Evolutionary conservation across 352 stramenopile genomes (phyloP).

Genomic region (Blastocystis hominis): DNA sequence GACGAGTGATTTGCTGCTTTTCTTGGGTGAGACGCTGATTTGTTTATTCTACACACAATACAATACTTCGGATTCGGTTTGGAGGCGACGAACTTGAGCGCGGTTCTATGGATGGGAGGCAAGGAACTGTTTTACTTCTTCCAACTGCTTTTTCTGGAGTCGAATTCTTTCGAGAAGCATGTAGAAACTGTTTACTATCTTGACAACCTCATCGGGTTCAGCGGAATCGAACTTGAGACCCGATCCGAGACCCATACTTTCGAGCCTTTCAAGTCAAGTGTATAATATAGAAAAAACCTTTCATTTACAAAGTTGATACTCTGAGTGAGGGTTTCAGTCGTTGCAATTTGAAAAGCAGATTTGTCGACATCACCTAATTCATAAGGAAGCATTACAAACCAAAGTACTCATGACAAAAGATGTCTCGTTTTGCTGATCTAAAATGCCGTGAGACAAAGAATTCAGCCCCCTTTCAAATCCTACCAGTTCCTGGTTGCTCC

Average conservation of each 20-base stretch:
- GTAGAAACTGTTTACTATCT: slow-evolving; percentile 15
- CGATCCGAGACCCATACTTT: neutral
- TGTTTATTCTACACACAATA: neutral
- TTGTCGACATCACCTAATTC: neutral
- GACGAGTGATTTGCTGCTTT: neutral
- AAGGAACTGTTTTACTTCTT: neutral
- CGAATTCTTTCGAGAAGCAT: slow-evolving; percentile 17
- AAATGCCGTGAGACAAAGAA: neutral
- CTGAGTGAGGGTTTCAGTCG: slow-evolving; percentile 27
- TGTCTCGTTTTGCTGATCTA: neutral
- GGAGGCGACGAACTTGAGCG: neutral
- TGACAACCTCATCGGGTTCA: neutral
- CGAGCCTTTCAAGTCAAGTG: neutral
- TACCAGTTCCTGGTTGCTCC: neutral
- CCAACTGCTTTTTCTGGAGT: slow-evolving; percentile 38
- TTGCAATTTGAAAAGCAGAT: neutral
- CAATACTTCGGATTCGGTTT: slow-evolving; percentile 14
- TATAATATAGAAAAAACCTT: neutral
- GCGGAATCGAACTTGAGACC: neutral
- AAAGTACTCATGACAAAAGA: neutral
- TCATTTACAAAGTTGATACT: slow-evolving; percentile 51
- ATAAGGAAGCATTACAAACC: neutral
- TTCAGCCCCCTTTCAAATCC: neutral
- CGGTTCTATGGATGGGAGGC: neutral
- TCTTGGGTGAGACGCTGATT: slow-evolving; percentile 1